Percentiles rank a stretch among this genome's conserved stretches.
phyloP scores from a whole-genome alignment of 169 alveolate species.

The Cryptosporidium meleagridis region DNA sequence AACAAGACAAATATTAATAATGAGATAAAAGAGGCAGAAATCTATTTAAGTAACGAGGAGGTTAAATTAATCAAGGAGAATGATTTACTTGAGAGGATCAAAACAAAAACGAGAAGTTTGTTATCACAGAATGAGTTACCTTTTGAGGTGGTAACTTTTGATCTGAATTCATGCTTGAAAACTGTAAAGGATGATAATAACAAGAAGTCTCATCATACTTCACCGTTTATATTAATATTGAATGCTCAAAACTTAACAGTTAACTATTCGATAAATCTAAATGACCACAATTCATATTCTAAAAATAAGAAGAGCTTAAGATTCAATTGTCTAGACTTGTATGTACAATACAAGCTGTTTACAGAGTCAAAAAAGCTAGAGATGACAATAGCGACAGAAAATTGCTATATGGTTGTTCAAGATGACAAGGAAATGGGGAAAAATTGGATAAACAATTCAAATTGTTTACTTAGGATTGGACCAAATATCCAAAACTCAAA shows the following conservation, averaged over 20 bases:
- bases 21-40: neutral
- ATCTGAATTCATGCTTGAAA: constrained; percentile 25
- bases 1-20: neutral
- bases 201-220: constrained; percentile 17
- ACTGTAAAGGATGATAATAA: neutral
- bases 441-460: constrained; percentile 8
- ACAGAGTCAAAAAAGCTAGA: constrained; percentile 52
- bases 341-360: constrained; percentile 23
- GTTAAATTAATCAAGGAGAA: neutral
- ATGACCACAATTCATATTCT: neutral
- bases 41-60: neutral
- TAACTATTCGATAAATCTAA: constrained; percentile 12
- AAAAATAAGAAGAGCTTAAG: neutral
- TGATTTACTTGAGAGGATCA: neutral
- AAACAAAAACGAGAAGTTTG: constrained; percentile 1
- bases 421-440: neutral
- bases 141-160: constrained; percentile 11
- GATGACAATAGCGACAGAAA: constrained; percentile 38
- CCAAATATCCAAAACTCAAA: constrained; percentile 45
- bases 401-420: constrained; percentile 30
- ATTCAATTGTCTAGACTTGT: constrained; percentile 45
- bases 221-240: constrained; percentile 25
- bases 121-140: constrained; percentile 4
- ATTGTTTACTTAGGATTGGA: constrained; percentile 49
- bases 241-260: constrained; percentile 25